A percentile compares a stretch with the other conserved stretches of the same genome.
Evolutionary conservation across 148 eudicot species (phyloP).

Genomic region (Talinum fruticosum): DNA sequence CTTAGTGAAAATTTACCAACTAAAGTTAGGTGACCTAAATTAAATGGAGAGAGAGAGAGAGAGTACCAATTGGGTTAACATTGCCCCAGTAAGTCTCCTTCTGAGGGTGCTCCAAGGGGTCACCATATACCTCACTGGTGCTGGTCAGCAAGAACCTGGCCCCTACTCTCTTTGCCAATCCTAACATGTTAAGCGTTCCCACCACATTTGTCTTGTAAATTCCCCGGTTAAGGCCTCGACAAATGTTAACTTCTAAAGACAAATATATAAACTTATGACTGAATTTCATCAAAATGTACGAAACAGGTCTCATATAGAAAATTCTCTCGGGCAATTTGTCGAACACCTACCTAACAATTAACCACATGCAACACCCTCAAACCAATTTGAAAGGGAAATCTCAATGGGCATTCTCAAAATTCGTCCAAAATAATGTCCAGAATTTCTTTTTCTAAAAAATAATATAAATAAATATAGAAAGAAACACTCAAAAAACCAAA

Average conservation of each 20-base stretch:
- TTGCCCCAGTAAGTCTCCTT: slow-evolving; percentile 98
- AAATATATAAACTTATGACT: neutral
- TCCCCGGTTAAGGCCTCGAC: slow-evolving; percentile 22
- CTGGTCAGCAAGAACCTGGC: slow-evolving; percentile 92
- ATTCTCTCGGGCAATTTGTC: slow-evolving; percentile 13
- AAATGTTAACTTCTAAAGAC: neutral
- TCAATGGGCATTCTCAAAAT: neutral
- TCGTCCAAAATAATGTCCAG: neutral
- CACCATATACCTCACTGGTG: slow-evolving; percentile 99
- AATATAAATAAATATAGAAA: neutral
- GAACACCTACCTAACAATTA: neutral
- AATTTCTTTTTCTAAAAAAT: neutral
- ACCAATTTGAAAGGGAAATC: neutral
- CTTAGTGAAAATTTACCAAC: neutral
- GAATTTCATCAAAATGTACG: slow-evolving; percentile 11
- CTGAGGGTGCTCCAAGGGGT: slow-evolving; percentile 93
- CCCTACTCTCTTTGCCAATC: slow-evolving; percentile 92
- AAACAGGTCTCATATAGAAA: neutral
- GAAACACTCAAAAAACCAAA: neutral
- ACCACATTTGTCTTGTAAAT: slow-evolving; percentile 97
- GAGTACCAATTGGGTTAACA: slow-evolving; percentile 86
- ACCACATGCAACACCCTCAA: slow-evolving; percentile 11
- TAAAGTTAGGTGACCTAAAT: neutral
- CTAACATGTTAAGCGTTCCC: slow-evolving; percentile 94
- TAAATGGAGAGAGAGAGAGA: neutral